These are phyloP conservation scores for Phylloporus sp. DNA, from an alignment of 1,284 basidiomycete species.

Conservation along the genomic window DNA sequence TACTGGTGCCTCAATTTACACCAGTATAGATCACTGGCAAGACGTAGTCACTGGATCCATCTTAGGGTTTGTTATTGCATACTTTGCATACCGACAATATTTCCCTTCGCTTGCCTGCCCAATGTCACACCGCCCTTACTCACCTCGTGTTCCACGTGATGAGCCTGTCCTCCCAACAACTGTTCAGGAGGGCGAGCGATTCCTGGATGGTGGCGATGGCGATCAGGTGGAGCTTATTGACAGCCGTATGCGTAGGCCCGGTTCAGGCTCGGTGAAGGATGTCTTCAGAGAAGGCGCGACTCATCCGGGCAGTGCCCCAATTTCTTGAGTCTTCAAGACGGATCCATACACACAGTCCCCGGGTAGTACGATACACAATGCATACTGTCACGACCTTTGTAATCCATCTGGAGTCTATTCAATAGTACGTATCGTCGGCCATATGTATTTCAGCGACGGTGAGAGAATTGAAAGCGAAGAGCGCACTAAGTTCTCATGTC, in stretches of 20 bases:
- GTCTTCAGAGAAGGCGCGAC: conserved; percentile 41
- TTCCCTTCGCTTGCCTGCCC: conserved; percentile 66
- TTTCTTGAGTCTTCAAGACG: conserved; percentile 15
- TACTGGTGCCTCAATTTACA: conserved; percentile 3
- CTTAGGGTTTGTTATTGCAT: conserved; percentile 75
- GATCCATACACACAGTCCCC: neutral
- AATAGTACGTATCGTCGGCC: too few relatives aligned
- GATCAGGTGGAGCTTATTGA: conserved; percentile 33
- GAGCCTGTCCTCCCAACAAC: conserved; percentile 45
- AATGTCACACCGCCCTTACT: conserved; percentile 73
- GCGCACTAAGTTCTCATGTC: too few relatives aligned
- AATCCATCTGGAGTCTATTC: too few relatives aligned
- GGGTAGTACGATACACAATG: neutral
- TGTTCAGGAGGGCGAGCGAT: conserved; percentile 12
- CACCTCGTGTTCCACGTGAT: conserved; percentile 65
- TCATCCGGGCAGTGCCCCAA: conserved; percentile 11
- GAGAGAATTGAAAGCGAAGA: too few relatives aligned
- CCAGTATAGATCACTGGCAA: conserved; percentile 77
- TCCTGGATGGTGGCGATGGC: conserved; percentile 14
- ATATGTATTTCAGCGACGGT: too few relatives aligned
- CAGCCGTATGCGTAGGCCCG: conserved; percentile 28
- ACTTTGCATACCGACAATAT: conserved; percentile 84
- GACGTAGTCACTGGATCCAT: conserved; percentile 84
- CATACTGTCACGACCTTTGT: too few relatives aligned
- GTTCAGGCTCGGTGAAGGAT: conserved; percentile 38